Conservation (phyloP, 192 early-diverging fungal species). For the Lobosporangium transversale region DNA sequence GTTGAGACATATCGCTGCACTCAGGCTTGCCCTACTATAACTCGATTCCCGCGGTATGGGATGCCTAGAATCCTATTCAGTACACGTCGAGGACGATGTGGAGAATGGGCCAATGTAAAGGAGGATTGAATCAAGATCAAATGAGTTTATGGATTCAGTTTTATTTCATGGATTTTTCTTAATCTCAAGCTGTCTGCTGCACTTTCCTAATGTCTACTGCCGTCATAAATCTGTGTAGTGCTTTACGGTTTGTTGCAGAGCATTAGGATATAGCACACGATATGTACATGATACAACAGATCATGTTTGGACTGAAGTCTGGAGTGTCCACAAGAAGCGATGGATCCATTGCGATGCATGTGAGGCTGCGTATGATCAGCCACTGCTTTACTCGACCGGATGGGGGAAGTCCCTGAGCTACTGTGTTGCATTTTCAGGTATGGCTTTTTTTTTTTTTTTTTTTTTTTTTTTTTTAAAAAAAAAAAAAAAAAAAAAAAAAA, state of each 20-base stretch:
- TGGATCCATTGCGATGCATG: slow-evolving; percentile 68
- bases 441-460: background rate
- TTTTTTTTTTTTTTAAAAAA: no score
- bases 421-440: slow-evolving; percentile 58
- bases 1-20: slow-evolving; percentile 58
- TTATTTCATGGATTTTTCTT: no score
- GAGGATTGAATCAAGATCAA: no score
- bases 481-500: background rate
- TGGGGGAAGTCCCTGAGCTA: slow-evolving; percentile 63
- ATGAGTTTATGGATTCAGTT: no score
- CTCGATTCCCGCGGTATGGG: slow-evolving; percentile 65
- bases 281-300: slow-evolving; percentile 62
- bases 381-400: slow-evolving; percentile 61
- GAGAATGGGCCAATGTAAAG: slow-evolving; percentile 69
- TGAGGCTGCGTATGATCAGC: slow-evolving; percentile 67
- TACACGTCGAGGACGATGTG: slow-evolving; percentile 62
- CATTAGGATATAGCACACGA: slow-evolving; percentile 59
- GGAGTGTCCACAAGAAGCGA: slow-evolving; percentile 56
- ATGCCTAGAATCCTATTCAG: slow-evolving; percentile 52
- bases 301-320: slow-evolving; percentile 69
- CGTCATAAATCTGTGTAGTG: slow-evolving; percentile 31
- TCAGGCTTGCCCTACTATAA: slow-evolving; percentile 35
- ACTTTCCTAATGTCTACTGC: background rate
- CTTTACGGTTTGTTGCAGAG: slow-evolving; percentile 62
- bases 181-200: background rate